phyloP scores from a whole-genome alignment of 495 filamentous ascomycete species.

The Hyaloscypha finlandica region DNA sequence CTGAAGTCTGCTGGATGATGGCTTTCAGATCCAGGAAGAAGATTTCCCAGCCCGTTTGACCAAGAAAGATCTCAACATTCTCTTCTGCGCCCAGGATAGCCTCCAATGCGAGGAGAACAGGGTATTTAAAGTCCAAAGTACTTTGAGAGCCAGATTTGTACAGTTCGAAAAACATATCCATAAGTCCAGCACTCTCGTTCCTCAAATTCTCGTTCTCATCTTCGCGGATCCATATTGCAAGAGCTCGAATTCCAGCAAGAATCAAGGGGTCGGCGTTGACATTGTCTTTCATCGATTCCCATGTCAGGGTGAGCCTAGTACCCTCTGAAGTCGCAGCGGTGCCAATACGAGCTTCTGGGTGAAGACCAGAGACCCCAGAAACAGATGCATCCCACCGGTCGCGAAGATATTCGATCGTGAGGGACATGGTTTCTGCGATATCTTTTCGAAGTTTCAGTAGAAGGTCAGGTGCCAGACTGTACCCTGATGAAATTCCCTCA shows the following conservation, averaged over 20 bases:
- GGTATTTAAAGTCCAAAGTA: slow-evolving; percentile 48
- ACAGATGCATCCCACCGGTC: slow-evolving; percentile 64
- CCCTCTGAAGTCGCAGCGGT: slow-evolving; percentile 35
- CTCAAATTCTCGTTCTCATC: slow-evolving; percentile 60
- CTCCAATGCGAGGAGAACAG: slow-evolving; percentile 56
- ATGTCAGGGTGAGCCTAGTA: slow-evolving; percentile 46
- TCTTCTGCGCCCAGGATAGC: slow-evolving; percentile 45
- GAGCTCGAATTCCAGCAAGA: slow-evolving; percentile 47
- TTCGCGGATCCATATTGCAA: slow-evolving; percentile 63
- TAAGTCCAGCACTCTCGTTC: slow-evolving; percentile 53
- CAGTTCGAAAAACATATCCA: slow-evolving; percentile 59
- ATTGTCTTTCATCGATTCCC: slow-evolving; percentile 49
- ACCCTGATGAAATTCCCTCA: slow-evolving; percentile 1
- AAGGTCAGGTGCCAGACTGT: slow-evolving; percentile 49
- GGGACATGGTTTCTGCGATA: slow-evolving; percentile 58
- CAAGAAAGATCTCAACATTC: slow-evolving; percentile 46
- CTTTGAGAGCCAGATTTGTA: slow-evolving; percentile 39
- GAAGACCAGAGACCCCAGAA: slow-evolving; percentile 54
- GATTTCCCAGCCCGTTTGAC: slow-evolving; percentile 50
- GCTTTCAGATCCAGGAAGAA: slow-evolving; percentile 47
- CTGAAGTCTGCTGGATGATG: slow-evolving; percentile 36
- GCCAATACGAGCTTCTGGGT: slow-evolving; percentile 44
- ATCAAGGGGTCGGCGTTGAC: slow-evolving; percentile 50
- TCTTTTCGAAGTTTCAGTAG: slow-evolving; percentile 59
- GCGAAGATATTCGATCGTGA: slow-evolving; percentile 62